Conservation (phyloP, 164 flowering plant genomes). For the Vitis cinerea region DNA sequence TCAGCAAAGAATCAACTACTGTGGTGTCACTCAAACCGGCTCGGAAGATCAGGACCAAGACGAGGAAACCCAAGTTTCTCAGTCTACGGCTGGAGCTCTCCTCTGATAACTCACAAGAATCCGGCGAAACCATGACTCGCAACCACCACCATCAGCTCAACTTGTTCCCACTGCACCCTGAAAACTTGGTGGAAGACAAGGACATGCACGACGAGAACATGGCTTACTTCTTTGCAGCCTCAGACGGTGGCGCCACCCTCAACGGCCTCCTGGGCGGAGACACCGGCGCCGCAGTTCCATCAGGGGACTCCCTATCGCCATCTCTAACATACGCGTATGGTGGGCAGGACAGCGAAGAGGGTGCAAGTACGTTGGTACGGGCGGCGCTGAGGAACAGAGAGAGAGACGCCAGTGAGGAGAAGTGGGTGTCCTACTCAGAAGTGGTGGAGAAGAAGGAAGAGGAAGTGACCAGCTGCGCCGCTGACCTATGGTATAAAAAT, state of each 20-base stretch:
- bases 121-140: slow-evolving; percentile 6
- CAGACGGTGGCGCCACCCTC: slow-evolving; percentile 35
- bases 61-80: slow-evolving; percentile 53
- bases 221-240: slow-evolving; percentile 41
- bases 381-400: slow-evolving; percentile 57
- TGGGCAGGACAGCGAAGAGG: slow-evolving; percentile 25
- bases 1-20: background rate
- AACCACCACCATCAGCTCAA: slow-evolving; percentile 27
- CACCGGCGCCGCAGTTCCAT: background rate
- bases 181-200: slow-evolving; percentile 31
- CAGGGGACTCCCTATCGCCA: slow-evolving; percentile 6
- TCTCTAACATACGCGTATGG: slow-evolving; percentile 24
- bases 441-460: slow-evolving; percentile 38
- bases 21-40: slow-evolving; percentile 11
- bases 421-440: slow-evolving; percentile 62
- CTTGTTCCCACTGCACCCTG: slow-evolving; percentile 65
- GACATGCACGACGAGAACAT: slow-evolving; percentile 31
- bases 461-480: slow-evolving; percentile 23
- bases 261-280: slow-evolving; percentile 38
- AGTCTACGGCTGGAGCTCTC: slow-evolving; percentile 38
- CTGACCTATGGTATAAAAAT: background rate
- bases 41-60: slow-evolving; percentile 38
- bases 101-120: slow-evolving; percentile 10
- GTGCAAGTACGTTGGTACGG: slow-evolving; percentile 28
- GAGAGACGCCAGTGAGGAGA: slow-evolving; percentile 45